Base-by-base conservation (phyloP, 2,329 filamentous ascomycete genomes). In the Plenodomus biglobosus region DNA sequence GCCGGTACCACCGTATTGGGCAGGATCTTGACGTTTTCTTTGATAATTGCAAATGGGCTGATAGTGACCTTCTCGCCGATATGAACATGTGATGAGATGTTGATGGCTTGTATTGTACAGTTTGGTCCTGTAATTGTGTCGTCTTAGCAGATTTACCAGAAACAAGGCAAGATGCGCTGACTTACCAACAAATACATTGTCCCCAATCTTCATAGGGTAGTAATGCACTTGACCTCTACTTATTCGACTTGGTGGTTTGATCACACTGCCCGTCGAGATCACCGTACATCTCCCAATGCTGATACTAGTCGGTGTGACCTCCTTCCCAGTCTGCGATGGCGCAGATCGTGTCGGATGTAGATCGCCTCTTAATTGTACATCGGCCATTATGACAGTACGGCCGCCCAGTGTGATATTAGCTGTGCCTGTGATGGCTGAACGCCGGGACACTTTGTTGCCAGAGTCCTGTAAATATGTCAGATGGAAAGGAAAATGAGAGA, bases 331-430 rank as follows among this genome's bases (percentile, higher is more conserved):
- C 36, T 58, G 57, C 20, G 62, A 62, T 40, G 56, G 72, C 57
- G 52, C 73, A 7, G 66, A 68, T 20, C 74, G 66, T 34, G 69
- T 71, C 1, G 71, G 56, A 24, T 74, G 59, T 79, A 99, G 83
- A 68, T 99, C 94, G 38, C 92, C 94, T 40, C 94, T 87, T 68
- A 99, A 90, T 73, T 94, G 91, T 62, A 91, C 92, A 68, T 96
- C 92, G 54, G 91, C 87, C 79, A 96, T 91, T 67, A 99, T 95
- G 54, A 97, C 90, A 1, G 92, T 95, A 75, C 73, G 95, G 55
- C 94, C 94, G 61, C 91, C 94, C 1, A 99, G 87, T 74, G 96
- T 96, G 75, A 99, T 97, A 75, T 97, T 95, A 62, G 95, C 91
- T 18, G 92, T 96, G 64, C 94, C 94, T 66, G 95, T 88, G 61